phyloP scores from a whole-genome alignment of 2,329 filamentous ascomycete species.

The Raffaelea arxii region DNA sequence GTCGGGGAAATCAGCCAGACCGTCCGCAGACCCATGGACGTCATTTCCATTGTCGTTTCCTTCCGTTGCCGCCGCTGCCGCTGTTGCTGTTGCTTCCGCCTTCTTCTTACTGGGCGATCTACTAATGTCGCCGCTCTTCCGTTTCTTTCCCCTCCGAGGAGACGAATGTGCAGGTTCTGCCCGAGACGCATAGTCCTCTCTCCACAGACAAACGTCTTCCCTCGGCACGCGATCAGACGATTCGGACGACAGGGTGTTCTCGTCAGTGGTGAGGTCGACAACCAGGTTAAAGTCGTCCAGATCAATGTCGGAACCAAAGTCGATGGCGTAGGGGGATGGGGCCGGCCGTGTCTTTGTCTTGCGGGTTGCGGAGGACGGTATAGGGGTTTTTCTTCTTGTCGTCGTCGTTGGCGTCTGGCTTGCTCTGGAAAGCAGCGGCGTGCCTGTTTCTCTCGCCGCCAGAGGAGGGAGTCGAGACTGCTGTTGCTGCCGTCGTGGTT shows the following conservation, averaged over 20 bases:
- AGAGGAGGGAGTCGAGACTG: constrained; percentile 19
- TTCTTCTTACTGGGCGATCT: constrained; percentile 3
- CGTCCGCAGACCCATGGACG: no score
- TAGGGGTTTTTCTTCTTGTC: no score
- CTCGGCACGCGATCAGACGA: constrained; percentile 6
- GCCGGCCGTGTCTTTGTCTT: constrained; percentile 16
- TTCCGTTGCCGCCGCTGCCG: constrained; percentile 18
- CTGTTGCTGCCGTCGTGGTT: constrained; percentile 20
- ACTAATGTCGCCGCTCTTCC: constrained; percentile 39
- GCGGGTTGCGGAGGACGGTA: constrained; percentile 3
- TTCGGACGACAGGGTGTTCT: constrained; percentile 12
- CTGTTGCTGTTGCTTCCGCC: neutral
- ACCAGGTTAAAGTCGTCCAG: constrained; percentile 17
- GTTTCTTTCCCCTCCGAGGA: constrained; percentile 36
- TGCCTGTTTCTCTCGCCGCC: neutral
- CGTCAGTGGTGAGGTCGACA: constrained; percentile 24
- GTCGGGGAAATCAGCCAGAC: constrained; percentile 41
- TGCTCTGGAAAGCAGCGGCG: neutral
- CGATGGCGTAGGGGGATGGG: constrained; percentile 17
- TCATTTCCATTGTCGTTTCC: constrained; percentile 17
- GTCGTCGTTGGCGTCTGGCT: constrained; percentile 1
- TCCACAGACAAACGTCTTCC: constrained; percentile 31
- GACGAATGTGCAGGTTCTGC: constrained; percentile 26
- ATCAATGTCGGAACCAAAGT: constrained; percentile 17
- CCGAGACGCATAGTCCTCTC: constrained; percentile 29